Percentiles rank a stretch among this genome's conserved stretches.
These are phyloP conservation scores for Cystobasidium slooffiae DNA, from an alignment of 1,284 basidiomycete genomes.

Conservation along the genomic window DNA sequence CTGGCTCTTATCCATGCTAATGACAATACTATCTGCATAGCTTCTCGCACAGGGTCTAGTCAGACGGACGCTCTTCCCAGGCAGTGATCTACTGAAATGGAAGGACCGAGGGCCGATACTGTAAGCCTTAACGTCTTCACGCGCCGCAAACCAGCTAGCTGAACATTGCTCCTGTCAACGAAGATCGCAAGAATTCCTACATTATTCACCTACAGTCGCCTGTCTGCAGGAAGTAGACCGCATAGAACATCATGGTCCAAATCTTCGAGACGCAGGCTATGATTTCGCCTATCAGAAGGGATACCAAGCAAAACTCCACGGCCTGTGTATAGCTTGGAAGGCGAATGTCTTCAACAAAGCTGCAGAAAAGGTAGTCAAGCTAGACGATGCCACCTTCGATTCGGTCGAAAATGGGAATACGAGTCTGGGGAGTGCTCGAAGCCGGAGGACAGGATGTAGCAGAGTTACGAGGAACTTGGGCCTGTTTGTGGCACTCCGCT, in stretches of 20 bases:
- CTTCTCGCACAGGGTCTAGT: conserved; percentile 59
- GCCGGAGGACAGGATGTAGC: conserved; percentile 44
- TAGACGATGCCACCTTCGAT: conserved; percentile 38
- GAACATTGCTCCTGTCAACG: not conserved
- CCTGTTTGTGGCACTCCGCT: conserved; percentile 70
- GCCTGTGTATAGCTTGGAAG: conserved; percentile 51
- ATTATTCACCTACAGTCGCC: conserved; percentile 57
- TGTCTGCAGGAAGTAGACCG: conserved; percentile 59
- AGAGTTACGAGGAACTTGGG: conserved; percentile 76
- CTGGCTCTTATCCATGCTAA: not conserved
- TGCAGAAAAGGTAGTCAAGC: conserved; percentile 43
- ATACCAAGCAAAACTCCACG: conserved; percentile 50
- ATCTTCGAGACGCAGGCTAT: conserved; percentile 44
- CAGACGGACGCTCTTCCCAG: conserved; percentile 58
- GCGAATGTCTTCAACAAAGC: conserved; percentile 18
- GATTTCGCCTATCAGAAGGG: conserved; percentile 48
- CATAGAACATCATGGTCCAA: conserved; percentile 53
- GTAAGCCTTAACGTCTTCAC: conserved; percentile 41
- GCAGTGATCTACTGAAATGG: conserved; percentile 58
- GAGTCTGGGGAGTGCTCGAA: not conserved
- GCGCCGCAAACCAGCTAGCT: conserved; percentile 46
- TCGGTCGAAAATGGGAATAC: not conserved
- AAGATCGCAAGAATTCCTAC: conserved; percentile 45
- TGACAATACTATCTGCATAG: conserved; percentile 43
- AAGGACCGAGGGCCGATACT: conserved; percentile 54